A percentile compares a stretch with the other conserved stretches of the same genome.
phyloP scores from a whole-genome alignment of 2,329 filamentous ascomycete species.

The Rutstroemia sp. region DNA sequence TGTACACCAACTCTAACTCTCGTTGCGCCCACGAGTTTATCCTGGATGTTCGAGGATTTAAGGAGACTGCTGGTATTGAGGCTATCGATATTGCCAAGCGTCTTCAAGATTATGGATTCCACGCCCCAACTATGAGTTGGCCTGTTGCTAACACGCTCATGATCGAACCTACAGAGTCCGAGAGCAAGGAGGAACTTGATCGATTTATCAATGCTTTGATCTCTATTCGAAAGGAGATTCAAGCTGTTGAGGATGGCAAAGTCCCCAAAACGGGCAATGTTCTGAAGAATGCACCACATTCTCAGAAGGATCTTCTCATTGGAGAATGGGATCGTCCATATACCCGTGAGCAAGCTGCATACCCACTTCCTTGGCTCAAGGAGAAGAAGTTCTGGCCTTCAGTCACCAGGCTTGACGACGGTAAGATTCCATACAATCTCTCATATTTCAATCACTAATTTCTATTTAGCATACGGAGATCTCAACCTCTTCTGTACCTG shows the following conservation, averaged over 20 bases:
- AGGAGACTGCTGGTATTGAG: slow-evolving; percentile 74
- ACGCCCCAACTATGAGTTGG: slow-evolving; percentile 96
- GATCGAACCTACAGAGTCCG: slow-evolving; percentile 95
- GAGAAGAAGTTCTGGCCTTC: slow-evolving; percentile 99
- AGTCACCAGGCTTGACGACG: slow-evolving; percentile 80
- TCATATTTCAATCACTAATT: slow-evolving; percentile 15
- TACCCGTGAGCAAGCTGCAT: slow-evolving; percentile 73
- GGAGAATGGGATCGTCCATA: slow-evolving; percentile 81
- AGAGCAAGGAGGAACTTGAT: slow-evolving; percentile 87
- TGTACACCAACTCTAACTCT: slow-evolving; percentile 86
- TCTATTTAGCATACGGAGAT: slow-evolving; percentile 68
- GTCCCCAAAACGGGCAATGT: slow-evolving; percentile 72
- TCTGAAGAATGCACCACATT: slow-evolving; percentile 83
- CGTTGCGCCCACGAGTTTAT: slow-evolving; percentile 98
- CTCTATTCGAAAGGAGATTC: slow-evolving; percentile 78
- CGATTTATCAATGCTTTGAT: slow-evolving; percentile 88
- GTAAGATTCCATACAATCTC: slow-evolving; percentile 42
- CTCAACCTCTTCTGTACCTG: slow-evolving; percentile 93
- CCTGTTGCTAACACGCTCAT: slow-evolving; percentile 92
- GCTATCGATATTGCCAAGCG: slow-evolving; percentile 95
- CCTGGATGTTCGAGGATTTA: slow-evolving; percentile 79
- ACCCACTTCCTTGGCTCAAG: slow-evolving; percentile 71
- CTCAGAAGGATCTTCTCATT: slow-evolving; percentile 68
- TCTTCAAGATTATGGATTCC: slow-evolving; percentile 95
- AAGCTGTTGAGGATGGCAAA: slow-evolving; percentile 71